Conservation (phyloP, 257 asterid species). For the Eucommia ulmoides region DNA sequence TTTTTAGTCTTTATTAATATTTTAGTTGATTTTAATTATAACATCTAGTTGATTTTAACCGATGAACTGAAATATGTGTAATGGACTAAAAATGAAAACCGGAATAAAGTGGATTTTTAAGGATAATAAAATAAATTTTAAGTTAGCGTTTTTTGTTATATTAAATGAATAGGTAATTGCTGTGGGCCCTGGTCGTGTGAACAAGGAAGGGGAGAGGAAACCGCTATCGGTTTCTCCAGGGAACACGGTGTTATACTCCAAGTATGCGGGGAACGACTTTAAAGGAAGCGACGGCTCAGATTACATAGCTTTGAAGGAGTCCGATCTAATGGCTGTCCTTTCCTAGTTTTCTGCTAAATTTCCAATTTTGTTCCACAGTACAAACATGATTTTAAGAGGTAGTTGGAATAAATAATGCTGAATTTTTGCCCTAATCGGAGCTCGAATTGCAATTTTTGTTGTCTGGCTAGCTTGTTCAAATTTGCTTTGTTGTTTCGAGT, state of each 20-base stretch:
- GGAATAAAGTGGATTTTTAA: background rate
- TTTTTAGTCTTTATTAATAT: too few species aligned
- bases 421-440: too few species aligned
- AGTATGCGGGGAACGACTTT: slow-evolving; percentile 85
- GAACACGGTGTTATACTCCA: slow-evolving; percentile 71
- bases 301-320: slow-evolving; percentile 56
- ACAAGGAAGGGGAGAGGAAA: slow-evolving; percentile 79
- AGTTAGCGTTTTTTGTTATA: background rate
- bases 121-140: background rate
- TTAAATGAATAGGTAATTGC: slow-evolving; percentile 48
- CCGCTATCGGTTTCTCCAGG: slow-evolving; percentile 55
- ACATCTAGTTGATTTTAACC: too few species aligned
- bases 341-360: slow-evolving; percentile 34
- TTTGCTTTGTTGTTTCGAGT: too few species aligned
- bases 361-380: too few species aligned
- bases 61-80: too few species aligned
- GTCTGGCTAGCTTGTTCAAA: too few species aligned
- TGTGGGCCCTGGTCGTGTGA: slow-evolving; percentile 80
- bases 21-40: too few species aligned
- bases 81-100: too few species aligned
- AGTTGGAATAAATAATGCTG: too few species aligned
- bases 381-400: too few species aligned
- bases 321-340: slow-evolving; percentile 80
- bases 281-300: slow-evolving; percentile 66
- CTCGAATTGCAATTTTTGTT: too few species aligned